phyloP scores from a whole-genome alignment of 108 stramenopile genomes.

The Cyclotella choctawhatcheeana region DNA sequence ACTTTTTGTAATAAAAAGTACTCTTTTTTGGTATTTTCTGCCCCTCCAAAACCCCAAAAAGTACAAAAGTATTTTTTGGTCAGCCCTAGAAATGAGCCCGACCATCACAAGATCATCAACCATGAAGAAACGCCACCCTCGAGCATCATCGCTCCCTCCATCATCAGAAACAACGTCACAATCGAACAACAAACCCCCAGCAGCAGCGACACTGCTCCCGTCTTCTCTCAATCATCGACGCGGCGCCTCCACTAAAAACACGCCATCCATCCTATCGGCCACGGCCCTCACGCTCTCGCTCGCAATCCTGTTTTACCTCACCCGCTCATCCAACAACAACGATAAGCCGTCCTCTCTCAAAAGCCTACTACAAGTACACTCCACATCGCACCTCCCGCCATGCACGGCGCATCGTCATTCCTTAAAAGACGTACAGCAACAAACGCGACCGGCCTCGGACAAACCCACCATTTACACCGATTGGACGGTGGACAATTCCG shows the following conservation, averaged over 20 bases:
- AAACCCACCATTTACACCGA: slow-evolving; percentile 4
- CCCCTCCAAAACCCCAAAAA: too few species aligned
- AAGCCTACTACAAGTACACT: neutral
- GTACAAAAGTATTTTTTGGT: too few species aligned
- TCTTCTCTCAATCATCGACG: neutral
- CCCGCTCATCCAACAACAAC: neutral
- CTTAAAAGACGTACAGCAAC: neutral
- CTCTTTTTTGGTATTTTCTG: too few species aligned
- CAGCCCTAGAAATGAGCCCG: too few species aligned
- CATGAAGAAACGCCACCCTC: neutral
- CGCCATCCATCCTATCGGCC: neutral
- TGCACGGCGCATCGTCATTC: neutral
- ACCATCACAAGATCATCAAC: too few species aligned
- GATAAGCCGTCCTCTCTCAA: neutral
- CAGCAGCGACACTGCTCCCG: neutral
- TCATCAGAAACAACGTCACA: neutral
- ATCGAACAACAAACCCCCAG: neutral
- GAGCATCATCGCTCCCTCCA: neutral
- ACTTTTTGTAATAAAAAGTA: too few species aligned
- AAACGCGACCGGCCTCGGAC: neutral
- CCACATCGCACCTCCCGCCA: neutral
- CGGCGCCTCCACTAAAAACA: neutral
- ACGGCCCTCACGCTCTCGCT: neutral
- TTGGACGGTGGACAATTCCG: neutral
- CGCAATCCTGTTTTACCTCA: neutral